Percentiles rank a stretch among this genome's conserved stretches.
Evolutionary conservation across 2,329 filamentous ascomycete species (phyloP).

Genomic region (Stachybotrys chartarum): DNA sequence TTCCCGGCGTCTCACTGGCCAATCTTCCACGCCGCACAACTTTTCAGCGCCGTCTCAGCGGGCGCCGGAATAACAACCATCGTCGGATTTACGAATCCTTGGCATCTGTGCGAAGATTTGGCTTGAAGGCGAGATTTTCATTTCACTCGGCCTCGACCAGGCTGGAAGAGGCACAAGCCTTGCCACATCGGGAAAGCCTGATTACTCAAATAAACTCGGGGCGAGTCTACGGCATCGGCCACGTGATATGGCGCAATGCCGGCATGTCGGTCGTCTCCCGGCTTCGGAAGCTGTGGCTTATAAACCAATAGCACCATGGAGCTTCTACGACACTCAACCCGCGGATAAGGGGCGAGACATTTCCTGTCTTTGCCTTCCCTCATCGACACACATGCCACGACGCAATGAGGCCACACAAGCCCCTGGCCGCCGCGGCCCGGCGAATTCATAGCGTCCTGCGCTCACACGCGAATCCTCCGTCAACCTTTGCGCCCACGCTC

Average conservation of each 20-base stretch:
- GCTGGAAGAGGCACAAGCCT: too few relatives aligned
- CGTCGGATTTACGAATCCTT: too few relatives aligned
- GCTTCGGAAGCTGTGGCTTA: neutral
- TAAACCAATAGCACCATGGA: neutral
- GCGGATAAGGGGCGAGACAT: neutral
- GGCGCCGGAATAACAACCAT: too few relatives aligned
- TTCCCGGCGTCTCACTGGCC: too few relatives aligned
- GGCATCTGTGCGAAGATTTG: too few relatives aligned
- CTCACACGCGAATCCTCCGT: neutral
- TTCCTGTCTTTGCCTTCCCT: neutral
- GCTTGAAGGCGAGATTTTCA: too few relatives aligned
- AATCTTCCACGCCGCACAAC: too few relatives aligned
- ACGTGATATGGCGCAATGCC: neutral
- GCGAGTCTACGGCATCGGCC: neutral
- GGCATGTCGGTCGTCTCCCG: neutral
- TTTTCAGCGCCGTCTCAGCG: too few relatives aligned
- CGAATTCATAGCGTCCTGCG: neutral
- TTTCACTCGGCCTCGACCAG: too few relatives aligned
- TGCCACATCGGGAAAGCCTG: neutral
- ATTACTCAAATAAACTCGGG: neutral
- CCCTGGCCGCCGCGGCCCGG: slow-evolving; percentile 4
- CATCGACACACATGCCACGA: neutral
- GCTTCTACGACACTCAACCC: too few relatives aligned
- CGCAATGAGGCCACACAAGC: slow-evolving; percentile 5
- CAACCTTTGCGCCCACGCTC: neutral